Conservation (phyloP, 169 alveolate genomes). For the Plasmodium gaboni region DNA sequence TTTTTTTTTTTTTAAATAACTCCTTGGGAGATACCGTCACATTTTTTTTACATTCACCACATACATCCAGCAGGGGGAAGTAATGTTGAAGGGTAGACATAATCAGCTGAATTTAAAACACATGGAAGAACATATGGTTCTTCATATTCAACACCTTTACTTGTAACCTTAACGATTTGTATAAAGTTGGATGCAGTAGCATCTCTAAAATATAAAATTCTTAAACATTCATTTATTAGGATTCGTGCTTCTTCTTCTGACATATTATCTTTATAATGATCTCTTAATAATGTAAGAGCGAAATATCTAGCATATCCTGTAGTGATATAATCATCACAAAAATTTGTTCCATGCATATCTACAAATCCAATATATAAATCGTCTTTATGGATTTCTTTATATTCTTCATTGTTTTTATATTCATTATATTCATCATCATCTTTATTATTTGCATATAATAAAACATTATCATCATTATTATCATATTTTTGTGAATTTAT, state of each 20-base stretch:
- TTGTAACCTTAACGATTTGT: constrained; percentile 65
- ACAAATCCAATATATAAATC: constrained; percentile 77
- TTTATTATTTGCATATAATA: constrained; percentile 19
- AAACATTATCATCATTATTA: constrained; percentile 62
- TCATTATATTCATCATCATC: constrained; percentile 40
- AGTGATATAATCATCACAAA: constrained; percentile 78
- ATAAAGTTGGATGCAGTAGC: constrained; percentile 57
- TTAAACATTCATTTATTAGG: constrained; percentile 79
- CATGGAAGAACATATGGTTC: constrained; percentile 48
- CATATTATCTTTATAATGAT: constrained; percentile 78
- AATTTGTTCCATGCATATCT: constrained; percentile 81
- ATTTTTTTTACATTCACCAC: constrained; percentile 25
- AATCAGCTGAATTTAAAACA: constrained; percentile 32
- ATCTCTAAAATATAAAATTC: constrained; percentile 57
- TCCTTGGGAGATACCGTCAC: too few species aligned
- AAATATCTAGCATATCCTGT: constrained; percentile 80
- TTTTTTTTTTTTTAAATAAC: too few species aligned
- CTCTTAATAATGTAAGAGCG: constrained; percentile 79
- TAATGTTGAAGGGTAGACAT: constrained; percentile 64
- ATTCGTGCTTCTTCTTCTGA: constrained; percentile 79
- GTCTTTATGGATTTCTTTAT: constrained; percentile 56
- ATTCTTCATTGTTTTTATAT: constrained; percentile 15
- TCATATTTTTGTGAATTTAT: constrained; percentile 78
- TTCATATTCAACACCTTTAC: constrained; percentile 75
- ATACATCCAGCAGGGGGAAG: constrained; percentile 74